These are phyloP conservation scores for Lachnellula hyalina DNA, from an alignment of 2,329 filamentous ascomycete species.

Conservation along the genomic window DNA sequence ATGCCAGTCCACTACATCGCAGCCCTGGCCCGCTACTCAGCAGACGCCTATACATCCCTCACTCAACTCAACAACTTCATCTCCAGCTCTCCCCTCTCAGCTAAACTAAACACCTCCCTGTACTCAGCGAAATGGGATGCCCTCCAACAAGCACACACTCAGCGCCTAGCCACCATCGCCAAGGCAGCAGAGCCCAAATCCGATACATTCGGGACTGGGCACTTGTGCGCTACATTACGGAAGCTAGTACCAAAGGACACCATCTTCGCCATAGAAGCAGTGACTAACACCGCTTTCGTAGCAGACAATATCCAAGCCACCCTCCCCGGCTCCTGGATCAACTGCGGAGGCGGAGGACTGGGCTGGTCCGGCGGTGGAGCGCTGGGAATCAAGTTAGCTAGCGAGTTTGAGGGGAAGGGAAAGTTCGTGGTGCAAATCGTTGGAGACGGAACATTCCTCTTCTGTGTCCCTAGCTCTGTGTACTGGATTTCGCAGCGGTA, in stretches of 20 bases:
- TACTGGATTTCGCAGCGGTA: constrained; percentile 66
- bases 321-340: constrained; percentile 69
- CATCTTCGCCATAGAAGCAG: constrained; percentile 73
- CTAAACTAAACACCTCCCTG: constrained; percentile 36
- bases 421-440: constrained; percentile 61
- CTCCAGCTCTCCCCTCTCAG: constrained; percentile 38
- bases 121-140: constrained; percentile 43
- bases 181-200: constrained; percentile 50
- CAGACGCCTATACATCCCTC: constrained; percentile 59
- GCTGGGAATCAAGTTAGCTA: constrained; percentile 70
- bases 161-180: constrained; percentile 55
- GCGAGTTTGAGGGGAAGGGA: constrained; percentile 43
- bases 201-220: constrained; percentile 46
- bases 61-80: constrained; percentile 65
- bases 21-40: constrained; percentile 60
- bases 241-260: constrained; percentile 56
- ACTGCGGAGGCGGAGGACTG: constrained; percentile 74
- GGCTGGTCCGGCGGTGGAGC: constrained; percentile 76
- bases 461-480: constrained; percentile 58
- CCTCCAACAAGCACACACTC: constrained; percentile 52
- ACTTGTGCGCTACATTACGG: constrained; percentile 45
- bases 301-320: constrained; percentile 66
- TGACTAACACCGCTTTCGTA: constrained; percentile 64
- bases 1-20: constrained; percentile 71
- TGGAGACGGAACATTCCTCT: constrained; percentile 63